Percentiles rank a stretch among this genome's conserved stretches.
phyloP scores from a whole-genome alignment of 1,284 basidiomycete genomes.

The Sanghuangporus baumii region DNA sequence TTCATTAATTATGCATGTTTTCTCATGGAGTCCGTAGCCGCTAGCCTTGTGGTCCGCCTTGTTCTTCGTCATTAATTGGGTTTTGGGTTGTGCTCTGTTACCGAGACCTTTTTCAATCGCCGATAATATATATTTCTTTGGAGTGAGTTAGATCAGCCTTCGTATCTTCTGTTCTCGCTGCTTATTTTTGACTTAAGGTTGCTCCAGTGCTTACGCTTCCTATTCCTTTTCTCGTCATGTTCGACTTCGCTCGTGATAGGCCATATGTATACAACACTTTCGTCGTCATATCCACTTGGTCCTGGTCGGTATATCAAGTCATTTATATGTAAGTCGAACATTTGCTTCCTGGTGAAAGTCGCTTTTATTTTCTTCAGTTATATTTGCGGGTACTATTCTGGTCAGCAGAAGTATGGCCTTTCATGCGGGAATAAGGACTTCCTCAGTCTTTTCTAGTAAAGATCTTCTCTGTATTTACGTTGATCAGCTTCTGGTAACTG shows the following conservation, averaged over 20 bases:
- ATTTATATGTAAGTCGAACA: constrained; percentile 45
- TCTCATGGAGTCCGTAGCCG: constrained; percentile 27
- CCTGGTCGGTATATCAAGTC: constrained; percentile 43
- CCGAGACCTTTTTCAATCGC: constrained; percentile 39
- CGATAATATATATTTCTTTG: constrained; percentile 62
- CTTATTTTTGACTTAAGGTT: constrained; percentile 30
- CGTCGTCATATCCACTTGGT: constrained; percentile 50
- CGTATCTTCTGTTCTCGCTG: constrained; percentile 19
- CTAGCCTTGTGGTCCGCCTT: constrained; percentile 59
- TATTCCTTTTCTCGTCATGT: constrained; percentile 51
- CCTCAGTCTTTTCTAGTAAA: constrained; percentile 59
- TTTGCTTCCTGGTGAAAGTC: background rate
- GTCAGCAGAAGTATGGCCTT: constrained; percentile 23
- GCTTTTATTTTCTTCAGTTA: constrained; percentile 33
- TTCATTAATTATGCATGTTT: background rate
- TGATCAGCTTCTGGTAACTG: background rate
- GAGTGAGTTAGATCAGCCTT: constrained; percentile 28
- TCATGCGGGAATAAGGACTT: constrained; percentile 50
- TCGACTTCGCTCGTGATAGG: constrained; percentile 63
- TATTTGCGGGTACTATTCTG: constrained; percentile 45
- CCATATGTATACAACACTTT: constrained; percentile 54
- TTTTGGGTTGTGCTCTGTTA: constrained; percentile 49
- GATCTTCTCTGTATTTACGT: constrained; percentile 30
- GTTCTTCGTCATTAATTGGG: constrained; percentile 70
- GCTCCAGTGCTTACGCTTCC: constrained; percentile 37